phyloP scores from a whole-genome alignment of 1,139 yeast species.

The Geotrichum siamense region DNA sequence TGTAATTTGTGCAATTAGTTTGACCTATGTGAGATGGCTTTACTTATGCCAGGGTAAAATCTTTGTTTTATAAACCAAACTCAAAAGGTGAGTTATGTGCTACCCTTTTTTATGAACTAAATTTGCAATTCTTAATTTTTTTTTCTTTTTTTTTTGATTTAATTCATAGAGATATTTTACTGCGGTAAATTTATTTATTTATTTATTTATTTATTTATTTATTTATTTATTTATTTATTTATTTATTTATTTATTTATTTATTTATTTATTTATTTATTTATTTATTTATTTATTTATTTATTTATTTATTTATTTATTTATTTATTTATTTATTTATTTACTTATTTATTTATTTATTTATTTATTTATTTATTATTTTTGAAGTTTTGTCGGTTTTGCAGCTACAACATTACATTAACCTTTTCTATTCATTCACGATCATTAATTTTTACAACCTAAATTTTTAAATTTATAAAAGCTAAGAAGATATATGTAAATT shows the following conservation, averaged over 20 bases:
- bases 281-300: neutral
- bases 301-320: neutral
- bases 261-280: neutral
- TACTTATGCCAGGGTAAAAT: no score
- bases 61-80: no score
- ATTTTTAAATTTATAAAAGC: no score
- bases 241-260: neutral
- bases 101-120: no score
- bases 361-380: neutral
- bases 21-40: no score
- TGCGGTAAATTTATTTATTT: constrained; percentile 22
- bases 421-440: no score
- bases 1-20: no score
- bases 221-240: neutral
- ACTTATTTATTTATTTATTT: neutral
- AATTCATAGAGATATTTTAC: constrained; percentile 27
- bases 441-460: no score
- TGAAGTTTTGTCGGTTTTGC: neutral
- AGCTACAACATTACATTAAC: neutral
- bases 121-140: neutral
- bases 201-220: constrained; percentile 22
- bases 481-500: no score
- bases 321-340: neutral
- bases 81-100: no score
- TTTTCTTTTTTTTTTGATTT: neutral